Base-by-base conservation (phyloP, 371 early-diverging fungal genomes). In the Mortierella sp. region DNA sequence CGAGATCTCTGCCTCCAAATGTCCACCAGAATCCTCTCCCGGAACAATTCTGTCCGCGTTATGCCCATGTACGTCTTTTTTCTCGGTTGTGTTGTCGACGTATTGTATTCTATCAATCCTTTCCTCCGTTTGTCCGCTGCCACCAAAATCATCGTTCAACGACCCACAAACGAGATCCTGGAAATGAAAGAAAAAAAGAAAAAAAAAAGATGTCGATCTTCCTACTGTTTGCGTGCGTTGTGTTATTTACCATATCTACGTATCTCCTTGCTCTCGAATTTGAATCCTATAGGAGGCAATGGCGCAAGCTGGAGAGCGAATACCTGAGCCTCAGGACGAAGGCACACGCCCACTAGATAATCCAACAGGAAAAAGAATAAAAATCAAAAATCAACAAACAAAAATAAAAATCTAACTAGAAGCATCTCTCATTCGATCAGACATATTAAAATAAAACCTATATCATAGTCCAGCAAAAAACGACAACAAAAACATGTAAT, bases 251-350 rank as follows among this genome's bases (percentile, higher is more conserved):
- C 21, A 32, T 49, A 27, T 43, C 51, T 49, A 12, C 60, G 1
- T 68, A 27, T 27, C 75, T 55, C 1, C 48, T 38, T 55, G 29
- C 14, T 29, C 60, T 60, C 60, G 16, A 29, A 60, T 60, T 18
- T 16, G 16, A 32, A 29, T 27, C 56, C 12, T 32, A 18, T 77
- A 84, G 85, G 85, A 78, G 71, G 56, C 86, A 86, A 77, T 86
- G 86, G 86, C 86, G 82, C 48, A 82, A 79, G 63, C 78, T 86
- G 14, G 86, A 86, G 35, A 79, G 74, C 32, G 86, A 86, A 58
- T 86, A 86, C 41, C 71, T 82, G 51, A 82, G 82, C 41, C 75
- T 84, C 49, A 72, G 79, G 32, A 51, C 44, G 35, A 83, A 83
- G 72, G 65, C 38, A 16, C 65, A 65, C 21, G 65, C 65, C 65